A percentile compares a stretch with the other conserved stretches of the same genome.
phyloP scores from a whole-genome alignment of 2,329 filamentous ascomycete species.

The Aspergillus pseudoterreus region DNA sequence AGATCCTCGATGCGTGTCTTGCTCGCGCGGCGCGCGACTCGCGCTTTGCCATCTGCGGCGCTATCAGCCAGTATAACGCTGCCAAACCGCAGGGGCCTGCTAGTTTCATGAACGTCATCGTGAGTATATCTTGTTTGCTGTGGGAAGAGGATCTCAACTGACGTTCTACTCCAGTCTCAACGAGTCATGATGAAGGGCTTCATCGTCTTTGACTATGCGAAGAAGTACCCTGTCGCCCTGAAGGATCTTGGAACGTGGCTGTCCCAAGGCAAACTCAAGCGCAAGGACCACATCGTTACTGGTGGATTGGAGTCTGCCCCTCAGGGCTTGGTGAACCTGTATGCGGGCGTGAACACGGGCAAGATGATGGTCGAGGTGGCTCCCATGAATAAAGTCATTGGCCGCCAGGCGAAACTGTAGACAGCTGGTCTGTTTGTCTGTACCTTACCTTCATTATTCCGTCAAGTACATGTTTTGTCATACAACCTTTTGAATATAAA shows the following conservation, averaged over 20 bases:
- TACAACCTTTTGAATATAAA: too few species aligned
- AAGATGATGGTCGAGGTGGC: slow-evolving; percentile 52
- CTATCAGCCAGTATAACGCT: slow-evolving; percentile 66
- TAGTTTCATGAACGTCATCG: slow-evolving; percentile 41
- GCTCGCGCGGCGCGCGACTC: slow-evolving; percentile 59
- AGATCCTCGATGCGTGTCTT: slow-evolving; percentile 65
- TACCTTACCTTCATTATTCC: background rate
- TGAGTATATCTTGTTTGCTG: slow-evolving; percentile 20
- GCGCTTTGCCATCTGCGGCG: slow-evolving; percentile 68
- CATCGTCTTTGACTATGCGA: slow-evolving; percentile 65
- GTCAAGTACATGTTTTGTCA: too few species aligned
- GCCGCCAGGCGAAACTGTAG: slow-evolving; percentile 43
- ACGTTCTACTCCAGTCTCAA: slow-evolving; percentile 26
- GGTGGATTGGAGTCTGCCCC: slow-evolving; percentile 66
- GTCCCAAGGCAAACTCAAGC: slow-evolving; percentile 67
- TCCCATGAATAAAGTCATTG: slow-evolving; percentile 29
- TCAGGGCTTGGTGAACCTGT: slow-evolving; percentile 60
- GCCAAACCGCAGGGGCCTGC: slow-evolving; percentile 54
- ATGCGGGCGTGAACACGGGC: slow-evolving; percentile 67
- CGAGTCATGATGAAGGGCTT: slow-evolving; percentile 62
- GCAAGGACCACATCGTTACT: slow-evolving; percentile 66
- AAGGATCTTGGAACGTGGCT: slow-evolving; percentile 64
- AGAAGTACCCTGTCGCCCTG: slow-evolving; percentile 56
- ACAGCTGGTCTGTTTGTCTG: slow-evolving; percentile 5
- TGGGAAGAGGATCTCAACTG: slow-evolving; percentile 7